These are phyloP conservation scores for Gossypium schwendimanii DNA, from an alignment of 441 rosid species.

Conservation along the genomic window DNA sequence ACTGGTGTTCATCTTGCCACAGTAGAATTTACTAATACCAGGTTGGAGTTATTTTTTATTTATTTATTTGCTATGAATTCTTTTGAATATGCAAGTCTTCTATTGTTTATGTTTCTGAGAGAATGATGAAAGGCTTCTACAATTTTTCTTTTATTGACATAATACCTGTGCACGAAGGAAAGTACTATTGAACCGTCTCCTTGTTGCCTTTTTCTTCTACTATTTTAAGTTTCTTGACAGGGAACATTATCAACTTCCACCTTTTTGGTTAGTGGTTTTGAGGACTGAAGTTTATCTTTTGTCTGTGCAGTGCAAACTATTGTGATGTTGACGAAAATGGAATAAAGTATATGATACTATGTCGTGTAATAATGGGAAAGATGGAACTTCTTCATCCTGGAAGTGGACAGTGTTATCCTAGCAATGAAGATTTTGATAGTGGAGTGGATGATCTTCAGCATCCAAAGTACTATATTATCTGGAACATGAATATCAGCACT, in stretches of 20 bases:
- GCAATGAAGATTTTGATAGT: conserved; percentile 69
- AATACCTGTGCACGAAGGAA: background rate
- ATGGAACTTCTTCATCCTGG: conserved; percentile 68
- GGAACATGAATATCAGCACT: conserved; percentile 90
- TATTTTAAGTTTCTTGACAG: background rate
- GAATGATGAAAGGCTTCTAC: background rate
- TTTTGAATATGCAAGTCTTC: background rate
- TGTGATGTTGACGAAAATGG: conserved; percentile 96
- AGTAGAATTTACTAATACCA: conserved; percentile 42
- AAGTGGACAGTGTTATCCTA: conserved; percentile 53
- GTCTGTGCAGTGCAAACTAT: conserved; percentile 58
- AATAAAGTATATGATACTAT: conserved; percentile 52
- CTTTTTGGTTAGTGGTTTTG: background rate
- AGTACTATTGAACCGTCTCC: background rate
- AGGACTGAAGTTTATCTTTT: conserved; percentile 9
- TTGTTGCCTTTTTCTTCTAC: background rate
- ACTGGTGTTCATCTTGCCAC: conserved; percentile 78
- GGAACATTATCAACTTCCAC: background rate
- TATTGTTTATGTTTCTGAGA: background rate
- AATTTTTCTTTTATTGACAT: background rate
- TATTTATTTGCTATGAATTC: background rate
- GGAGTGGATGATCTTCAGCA: conserved; percentile 79
- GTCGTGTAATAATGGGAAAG: conserved; percentile 94
- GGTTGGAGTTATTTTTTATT: conserved; percentile 34
- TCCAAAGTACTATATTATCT: conserved; percentile 57